Evolutionary conservation across 1,284 basidiomycete genomes (phyloP).

Genomic region (Fomitopsis schrenkii): DNA sequence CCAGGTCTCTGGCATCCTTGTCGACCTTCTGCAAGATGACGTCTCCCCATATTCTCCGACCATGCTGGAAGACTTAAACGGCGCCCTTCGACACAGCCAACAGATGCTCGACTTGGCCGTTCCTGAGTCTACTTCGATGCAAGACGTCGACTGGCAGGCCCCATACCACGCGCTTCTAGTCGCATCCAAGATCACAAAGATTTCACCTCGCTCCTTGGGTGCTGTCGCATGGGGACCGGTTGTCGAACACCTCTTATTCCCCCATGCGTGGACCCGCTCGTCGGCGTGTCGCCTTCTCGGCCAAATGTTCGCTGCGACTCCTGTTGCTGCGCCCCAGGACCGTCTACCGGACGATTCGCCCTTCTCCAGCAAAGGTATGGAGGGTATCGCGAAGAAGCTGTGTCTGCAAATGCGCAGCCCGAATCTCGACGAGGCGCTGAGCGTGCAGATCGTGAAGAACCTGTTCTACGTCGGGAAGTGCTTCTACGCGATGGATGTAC

Average conservation of each 20-base stretch:
- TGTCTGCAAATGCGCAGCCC: constrained; percentile 82
- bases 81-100: constrained; percentile 47
- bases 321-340: constrained; percentile 34
- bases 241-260: constrained; percentile 74
- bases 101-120: constrained; percentile 30
- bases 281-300: constrained; percentile 81
- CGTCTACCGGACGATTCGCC: constrained; percentile 39
- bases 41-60: constrained; percentile 42
- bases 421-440: constrained; percentile 73
- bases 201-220: constrained; percentile 46
- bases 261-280: constrained; percentile 92
- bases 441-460: constrained; percentile 91
- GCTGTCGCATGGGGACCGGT: constrained; percentile 65
- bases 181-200: constrained; percentile 59
- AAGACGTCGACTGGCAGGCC: constrained; percentile 74
- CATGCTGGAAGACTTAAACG: constrained; percentile 60
- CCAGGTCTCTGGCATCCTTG: constrained; percentile 79
- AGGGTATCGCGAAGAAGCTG: constrained; percentile 73
- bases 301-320: constrained; percentile 55
- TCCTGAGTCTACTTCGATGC: constrained; percentile 36
- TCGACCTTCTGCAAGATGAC: constrained; percentile 60
- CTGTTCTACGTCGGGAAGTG: constrained; percentile 88
- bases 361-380: constrained; percentile 52
- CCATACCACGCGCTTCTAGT: constrained; percentile 80
- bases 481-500: constrained; percentile 51